Evolutionary conservation across 192 early-diverging fungal species (phyloP).

Genomic region (Coemansia sp.): DNA sequence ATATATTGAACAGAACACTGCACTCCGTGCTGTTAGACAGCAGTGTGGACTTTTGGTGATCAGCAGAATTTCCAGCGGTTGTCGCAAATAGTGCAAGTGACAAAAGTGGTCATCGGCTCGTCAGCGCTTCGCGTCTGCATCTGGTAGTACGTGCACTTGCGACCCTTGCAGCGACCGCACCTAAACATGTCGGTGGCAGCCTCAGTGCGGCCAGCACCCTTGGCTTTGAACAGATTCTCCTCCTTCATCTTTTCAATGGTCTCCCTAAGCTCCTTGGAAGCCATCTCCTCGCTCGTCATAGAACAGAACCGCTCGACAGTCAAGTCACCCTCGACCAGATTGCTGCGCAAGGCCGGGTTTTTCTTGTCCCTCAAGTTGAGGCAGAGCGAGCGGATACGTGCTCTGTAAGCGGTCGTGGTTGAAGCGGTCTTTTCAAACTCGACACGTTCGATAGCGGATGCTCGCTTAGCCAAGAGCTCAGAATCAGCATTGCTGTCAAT

Average conservation of each 20-base stretch:
- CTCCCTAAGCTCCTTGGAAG: slow-evolving; percentile 78
- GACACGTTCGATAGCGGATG: slow-evolving; percentile 61
- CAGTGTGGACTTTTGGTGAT: neutral
- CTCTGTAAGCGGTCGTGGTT: slow-evolving; percentile 65
- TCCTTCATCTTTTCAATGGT: slow-evolving; percentile 69
- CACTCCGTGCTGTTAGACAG: neutral
- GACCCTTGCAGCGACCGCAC: slow-evolving; percentile 88
- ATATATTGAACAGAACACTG: neutral
- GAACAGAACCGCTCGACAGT: slow-evolving; percentile 65
- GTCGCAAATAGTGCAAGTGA: slow-evolving; percentile 83
- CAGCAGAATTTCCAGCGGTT: slow-evolving; percentile 79
- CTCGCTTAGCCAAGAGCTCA: slow-evolving; percentile 55
- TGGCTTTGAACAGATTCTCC: slow-evolving; percentile 74
- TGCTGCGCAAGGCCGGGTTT: slow-evolving; percentile 73
- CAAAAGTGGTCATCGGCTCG: slow-evolving; percentile 99
- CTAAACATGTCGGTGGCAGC: slow-evolving; percentile 93
- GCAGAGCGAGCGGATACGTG: slow-evolving; percentile 72
- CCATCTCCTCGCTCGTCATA: slow-evolving; percentile 91
- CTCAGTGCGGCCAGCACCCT: slow-evolving; percentile 67
- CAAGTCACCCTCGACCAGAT: slow-evolving; percentile 70
- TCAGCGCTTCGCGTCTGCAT: slow-evolving; percentile 97
- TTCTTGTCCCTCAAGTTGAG: slow-evolving; percentile 76
- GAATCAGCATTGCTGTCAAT: slow-evolving; percentile 49
- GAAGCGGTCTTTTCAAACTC: slow-evolving; percentile 59
- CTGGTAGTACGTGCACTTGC: slow-evolving; percentile 91